Evolutionary conservation across 2,329 filamentous ascomycete species (phyloP), one percentile per base, ranked within the genome.

Genomic region (Neonectria ditissima): DNA sequence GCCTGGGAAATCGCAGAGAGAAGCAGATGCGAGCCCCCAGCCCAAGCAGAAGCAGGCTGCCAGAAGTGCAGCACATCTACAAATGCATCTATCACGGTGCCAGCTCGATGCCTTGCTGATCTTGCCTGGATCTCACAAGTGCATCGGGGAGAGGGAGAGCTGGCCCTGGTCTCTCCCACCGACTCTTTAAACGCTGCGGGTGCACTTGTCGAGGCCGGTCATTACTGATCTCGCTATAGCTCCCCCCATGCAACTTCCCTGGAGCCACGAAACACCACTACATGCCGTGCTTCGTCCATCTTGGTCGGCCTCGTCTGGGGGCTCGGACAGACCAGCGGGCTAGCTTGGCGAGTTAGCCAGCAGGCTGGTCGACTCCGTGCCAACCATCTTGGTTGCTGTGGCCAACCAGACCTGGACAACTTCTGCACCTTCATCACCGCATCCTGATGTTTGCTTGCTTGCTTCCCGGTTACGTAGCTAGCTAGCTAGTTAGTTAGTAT

Each of bases 201-300:
- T 55, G 20, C 47, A 44, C 58, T 34, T 24, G 59, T 50, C 59
- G 37, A 52, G 28, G 30, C 28, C 20, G 44, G 34, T 32, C 43
- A 37, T 51, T 39, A 43, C 43, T 54, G 60, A 54, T 58, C 55
- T 45, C 34, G 54, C 30, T 62, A 43, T 51, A 32, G 39, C 53
- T 52, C 48, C n/a, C 16, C 28, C 47, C 47, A 50, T 55, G 55
- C 54, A 58, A 20, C 22, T 32, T 30, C 47, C 28, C 30, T 13
- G 48, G 34, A 37, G 54, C 59, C 59, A 61, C 59, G 32, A 62
- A 57, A 54, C 54, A 57, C 41, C 59, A 62, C 53, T 11, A 47
- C 59, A 56, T 45, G 59, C 30, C 16, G 34, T 37, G 9, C 37
- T 20, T 54, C 48, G 59, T 41, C 39, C 59, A 62, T 57, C 54